These are phyloP conservation scores for Serendipita sp. DNA, from an alignment of 768 basidiomycete genomes.

Conservation along the genomic window DNA sequence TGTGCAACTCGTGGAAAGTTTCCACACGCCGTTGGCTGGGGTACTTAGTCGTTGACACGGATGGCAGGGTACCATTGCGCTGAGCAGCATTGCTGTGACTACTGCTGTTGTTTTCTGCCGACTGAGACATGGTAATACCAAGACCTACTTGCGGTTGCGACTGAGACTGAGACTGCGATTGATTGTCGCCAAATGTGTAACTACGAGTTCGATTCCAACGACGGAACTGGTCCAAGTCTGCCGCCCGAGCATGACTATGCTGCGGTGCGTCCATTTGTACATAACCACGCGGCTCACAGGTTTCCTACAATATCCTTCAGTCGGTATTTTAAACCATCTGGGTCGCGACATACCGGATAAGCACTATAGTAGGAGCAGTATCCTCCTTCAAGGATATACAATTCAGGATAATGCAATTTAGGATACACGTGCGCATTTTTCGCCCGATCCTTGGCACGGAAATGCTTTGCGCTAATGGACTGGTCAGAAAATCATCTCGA, in stretches of 20 bases:
- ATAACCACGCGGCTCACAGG: constrained; percentile 71
- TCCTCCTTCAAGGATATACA: constrained; percentile 93
- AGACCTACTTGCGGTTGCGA: background rate
- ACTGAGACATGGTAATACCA: background rate
- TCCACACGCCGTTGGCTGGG: constrained; percentile 7
- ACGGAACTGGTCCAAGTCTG: constrained; percentile 85
- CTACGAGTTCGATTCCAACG: constrained; percentile 76
- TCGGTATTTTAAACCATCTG: background rate
- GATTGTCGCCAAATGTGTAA: constrained; percentile 76
- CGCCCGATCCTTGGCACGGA: constrained; percentile 78
- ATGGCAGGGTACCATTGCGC: constrained; percentile 10
- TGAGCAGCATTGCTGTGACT: background rate
- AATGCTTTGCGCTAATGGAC: constrained; percentile 63
- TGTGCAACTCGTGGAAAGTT: background rate
- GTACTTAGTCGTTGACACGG: constrained; percentile 9
- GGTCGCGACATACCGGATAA: constrained; percentile 28
- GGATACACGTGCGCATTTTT: constrained; percentile 84
- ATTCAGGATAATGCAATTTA: constrained; percentile 85
- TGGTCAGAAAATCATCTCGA: background rate
- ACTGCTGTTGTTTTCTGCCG: background rate
- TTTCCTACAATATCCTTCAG: constrained; percentile 19
- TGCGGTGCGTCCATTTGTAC: constrained; percentile 91
- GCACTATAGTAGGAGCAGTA: constrained; percentile 76
- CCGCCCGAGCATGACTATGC: constrained; percentile 61
- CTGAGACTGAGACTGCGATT: background rate